Base-by-base conservation (phyloP, 2,329 filamentous ascomycete species). In the Colletotrichum endophyticum region DNA sequence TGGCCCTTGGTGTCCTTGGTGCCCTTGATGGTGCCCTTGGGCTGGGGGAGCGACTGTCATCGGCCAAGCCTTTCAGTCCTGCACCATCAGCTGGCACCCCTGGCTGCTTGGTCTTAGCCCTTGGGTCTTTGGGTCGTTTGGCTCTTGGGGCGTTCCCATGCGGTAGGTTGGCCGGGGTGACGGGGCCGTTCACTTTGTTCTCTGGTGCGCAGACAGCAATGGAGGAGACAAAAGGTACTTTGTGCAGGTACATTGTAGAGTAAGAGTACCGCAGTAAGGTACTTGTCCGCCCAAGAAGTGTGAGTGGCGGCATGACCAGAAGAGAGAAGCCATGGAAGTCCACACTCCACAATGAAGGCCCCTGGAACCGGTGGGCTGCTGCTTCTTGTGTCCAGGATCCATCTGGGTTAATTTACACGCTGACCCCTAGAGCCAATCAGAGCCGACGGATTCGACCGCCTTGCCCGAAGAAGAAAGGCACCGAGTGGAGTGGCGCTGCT, bases 391-490 rank as follows among this genome's bases (percentile, higher is more conserved):
- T 63, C 72, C 36, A 73, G 70, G 72, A 27, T 64, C 70, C 59
- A 66, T 64, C 22, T 57, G 64, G 59, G 27, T 66, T 66, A 61
- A 76, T 76, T 73, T 76, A 28, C 57, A 73, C 64, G 4, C 36
- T 32, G 59, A 32, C n/a, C 16, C n/a, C 19, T 3, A 49, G 19
- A 25, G 25, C 70, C 74, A 76, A 74, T 76, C 25, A 67, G 39
- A 66, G 27, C 22, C 7, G 25, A 16, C 27, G 25, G 57, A 66
- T 66, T 70, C 59, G 44, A 53, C 66, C 25, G 34, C 70, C 66
- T 69, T 69, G 28, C 74, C 74, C 19, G 39, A 73, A 76, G 30
- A 71, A 77, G 72, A 64, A 77, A 75, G 56, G n/a, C 12, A 63
- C 61, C 66, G 62, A 28, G 62, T 57, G 36, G 36, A 72, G 72